Evolutionary conservation across 1,139 yeast species (phyloP).

Genomic region (Tardiomyces digboiensis): DNA sequence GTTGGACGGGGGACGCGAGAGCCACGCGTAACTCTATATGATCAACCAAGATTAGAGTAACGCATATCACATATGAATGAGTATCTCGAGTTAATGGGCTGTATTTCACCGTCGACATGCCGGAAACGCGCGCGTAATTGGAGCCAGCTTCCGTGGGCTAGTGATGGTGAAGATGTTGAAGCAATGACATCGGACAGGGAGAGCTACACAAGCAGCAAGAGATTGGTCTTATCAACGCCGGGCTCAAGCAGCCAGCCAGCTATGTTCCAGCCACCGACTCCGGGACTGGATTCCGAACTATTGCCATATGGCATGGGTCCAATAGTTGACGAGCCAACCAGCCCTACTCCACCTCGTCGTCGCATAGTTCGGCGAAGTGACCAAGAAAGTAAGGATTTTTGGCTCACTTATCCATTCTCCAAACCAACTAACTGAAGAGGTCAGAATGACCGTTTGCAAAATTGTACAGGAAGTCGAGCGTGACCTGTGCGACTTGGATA

Average conservation of each 20-base stretch:
- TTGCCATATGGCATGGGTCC: constrained; percentile 12
- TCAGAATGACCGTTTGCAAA: neutral
- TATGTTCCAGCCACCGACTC: neutral
- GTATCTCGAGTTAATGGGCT: neutral
- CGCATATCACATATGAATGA: too few relatives aligned
- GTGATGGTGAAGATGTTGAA: too few relatives aligned
- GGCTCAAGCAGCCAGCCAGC: neutral
- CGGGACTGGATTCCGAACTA: neutral
- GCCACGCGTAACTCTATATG: too few relatives aligned
- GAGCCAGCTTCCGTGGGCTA: too few relatives aligned
- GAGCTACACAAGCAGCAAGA: neutral
- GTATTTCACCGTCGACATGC: neutral
- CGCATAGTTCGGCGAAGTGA: neutral
- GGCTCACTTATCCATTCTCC: too few relatives aligned
- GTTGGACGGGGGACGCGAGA: too few relatives aligned
- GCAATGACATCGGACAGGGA: neutral
- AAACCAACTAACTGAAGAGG: neutral
- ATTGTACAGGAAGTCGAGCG: neutral
- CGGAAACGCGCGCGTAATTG: neutral
- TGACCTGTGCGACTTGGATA: neutral
- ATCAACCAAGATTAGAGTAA: too few relatives aligned
- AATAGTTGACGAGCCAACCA: constrained; percentile 10
- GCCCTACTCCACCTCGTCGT: constrained; percentile 10
- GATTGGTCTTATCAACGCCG: neutral
- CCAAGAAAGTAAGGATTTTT: too few relatives aligned